phyloP scores from a whole-genome alignment of 306 rosid species.

The Quercus suber region DNA sequence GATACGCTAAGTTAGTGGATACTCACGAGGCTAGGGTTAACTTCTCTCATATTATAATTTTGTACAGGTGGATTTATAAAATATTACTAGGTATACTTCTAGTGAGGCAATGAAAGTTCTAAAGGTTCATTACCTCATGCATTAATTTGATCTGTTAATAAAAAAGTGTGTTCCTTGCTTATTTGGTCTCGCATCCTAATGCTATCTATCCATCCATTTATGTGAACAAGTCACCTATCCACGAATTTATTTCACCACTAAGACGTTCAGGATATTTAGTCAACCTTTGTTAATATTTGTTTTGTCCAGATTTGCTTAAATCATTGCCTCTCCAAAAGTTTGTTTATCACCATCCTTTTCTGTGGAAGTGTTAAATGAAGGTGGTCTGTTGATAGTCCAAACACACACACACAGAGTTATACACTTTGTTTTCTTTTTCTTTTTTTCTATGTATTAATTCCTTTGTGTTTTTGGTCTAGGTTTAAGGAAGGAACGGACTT shows the following conservation, averaged over 20 bases:
- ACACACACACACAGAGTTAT: not conserved
- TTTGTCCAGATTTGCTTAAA: not conserved
- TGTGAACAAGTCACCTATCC: not conserved
- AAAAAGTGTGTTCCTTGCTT: not conserved
- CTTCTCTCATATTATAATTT: not conserved
- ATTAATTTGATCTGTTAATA: not conserved
- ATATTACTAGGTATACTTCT: not conserved
- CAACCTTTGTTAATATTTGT: not conserved
- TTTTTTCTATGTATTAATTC: not conserved
- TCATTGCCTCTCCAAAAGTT: too few relatives aligned
- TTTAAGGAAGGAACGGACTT: conserved; percentile 71
- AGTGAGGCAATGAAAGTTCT: not conserved
- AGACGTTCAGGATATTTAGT: not conserved
- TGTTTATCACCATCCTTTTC: too few relatives aligned
- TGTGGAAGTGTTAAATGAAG: not conserved
- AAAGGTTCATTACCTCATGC: not conserved
- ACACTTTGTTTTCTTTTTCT: too few relatives aligned
- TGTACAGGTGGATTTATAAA: not conserved
- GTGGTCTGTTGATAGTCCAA: not conserved
- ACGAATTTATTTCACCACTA: not conserved
- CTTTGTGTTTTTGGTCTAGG: conserved; percentile 14
- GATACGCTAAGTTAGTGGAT: too few relatives aligned
- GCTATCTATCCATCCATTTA: not conserved
- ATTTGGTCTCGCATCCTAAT: not conserved
- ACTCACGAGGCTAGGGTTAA: not conserved